Evolutionary conservation across 805 yeast genomes (phyloP).

Genomic region (Helenozyma baotianmanensis): DNA sequence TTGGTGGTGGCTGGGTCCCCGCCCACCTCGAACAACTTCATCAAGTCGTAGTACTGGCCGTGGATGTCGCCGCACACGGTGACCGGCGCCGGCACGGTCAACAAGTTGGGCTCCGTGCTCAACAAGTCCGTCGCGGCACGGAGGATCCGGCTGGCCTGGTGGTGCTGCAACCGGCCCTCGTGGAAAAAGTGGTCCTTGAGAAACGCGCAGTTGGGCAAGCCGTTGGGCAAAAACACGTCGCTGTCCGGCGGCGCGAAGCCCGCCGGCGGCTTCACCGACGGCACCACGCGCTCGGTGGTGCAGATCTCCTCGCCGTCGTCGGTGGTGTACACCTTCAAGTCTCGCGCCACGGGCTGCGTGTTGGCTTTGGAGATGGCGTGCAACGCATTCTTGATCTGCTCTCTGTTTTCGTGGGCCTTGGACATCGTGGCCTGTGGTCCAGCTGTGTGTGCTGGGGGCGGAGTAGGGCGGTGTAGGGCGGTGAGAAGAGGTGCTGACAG

Average conservation of each 20-base stretch:
- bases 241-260: conserved; percentile 58
- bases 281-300: conserved; percentile 56
- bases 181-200: conserved; percentile 66
- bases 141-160: conserved; percentile 67
- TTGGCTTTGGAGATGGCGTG: conserved; percentile 40
- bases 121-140: conserved; percentile 60
- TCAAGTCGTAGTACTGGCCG: conserved; percentile 87
- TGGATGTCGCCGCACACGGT: conserved; percentile 98
- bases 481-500: too few relatives aligned
- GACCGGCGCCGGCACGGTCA: conserved; percentile 84
- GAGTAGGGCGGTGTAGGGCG: too few relatives aligned
- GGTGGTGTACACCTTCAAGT: conserved; percentile 43
- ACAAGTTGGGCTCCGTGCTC: conserved; percentile 68
- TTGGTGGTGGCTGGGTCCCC: conserved; percentile 78
- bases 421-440: too few relatives aligned
- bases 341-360: conserved; percentile 21
- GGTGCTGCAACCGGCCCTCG: conserved; percentile 75
- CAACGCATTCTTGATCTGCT: conserved; percentile 61
- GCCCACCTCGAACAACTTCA: conserved; percentile 89
- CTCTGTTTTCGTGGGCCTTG: conserved; percentile 13
- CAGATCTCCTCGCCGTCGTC: conserved; percentile 55
- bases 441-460: too few relatives aligned
- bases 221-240: conserved; percentile 58
- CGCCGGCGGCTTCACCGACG: conserved; percentile 63
- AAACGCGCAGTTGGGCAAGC: conserved; percentile 69